Conservation (phyloP, 2,329 filamentous ascomycete genomes). For the Colletotrichum sojae region DNA sequence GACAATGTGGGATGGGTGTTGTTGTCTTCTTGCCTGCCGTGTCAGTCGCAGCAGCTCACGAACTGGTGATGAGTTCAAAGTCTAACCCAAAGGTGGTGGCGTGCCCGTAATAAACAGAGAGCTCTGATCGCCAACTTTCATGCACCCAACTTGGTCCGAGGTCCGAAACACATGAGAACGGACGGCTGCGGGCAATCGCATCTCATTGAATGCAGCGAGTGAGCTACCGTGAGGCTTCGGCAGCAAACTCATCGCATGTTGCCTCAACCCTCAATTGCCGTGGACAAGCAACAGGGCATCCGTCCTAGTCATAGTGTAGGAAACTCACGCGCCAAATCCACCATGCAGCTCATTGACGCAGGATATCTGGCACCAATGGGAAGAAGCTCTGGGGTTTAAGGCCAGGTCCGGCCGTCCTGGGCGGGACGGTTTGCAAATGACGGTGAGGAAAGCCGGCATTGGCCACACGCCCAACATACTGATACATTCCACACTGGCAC, state of each 20-base stretch:
- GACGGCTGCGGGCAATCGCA: constrained; percentile 12
- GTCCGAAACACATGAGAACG: constrained; percentile 17
- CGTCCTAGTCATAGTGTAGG: background rate
- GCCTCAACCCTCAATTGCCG: background rate
- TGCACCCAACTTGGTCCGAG: constrained; percentile 7
- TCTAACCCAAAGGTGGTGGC: background rate
- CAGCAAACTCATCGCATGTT: constrained; percentile 10
- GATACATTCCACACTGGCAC: background rate
- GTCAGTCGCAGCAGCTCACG: constrained; percentile 3
- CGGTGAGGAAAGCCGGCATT: constrained; percentile 27
- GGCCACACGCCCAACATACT: background rate
- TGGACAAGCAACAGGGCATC: background rate
- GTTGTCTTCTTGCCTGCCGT: background rate
- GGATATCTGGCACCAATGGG: constrained; percentile 1
- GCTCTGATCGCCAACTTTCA: background rate
- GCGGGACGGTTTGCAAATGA: constrained; percentile 8
- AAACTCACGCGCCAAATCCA: constrained; percentile 3
- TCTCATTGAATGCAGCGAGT: background rate
- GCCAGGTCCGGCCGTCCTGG: constrained; percentile 14
- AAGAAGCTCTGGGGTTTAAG: background rate
- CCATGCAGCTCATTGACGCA: constrained; percentile 28
- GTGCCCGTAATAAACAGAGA: constrained; percentile 14
- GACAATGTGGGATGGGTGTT: constrained; percentile 1
- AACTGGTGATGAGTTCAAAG: constrained; percentile 13
- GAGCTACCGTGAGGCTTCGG: background rate